Base-by-base conservation (phyloP, 75 land plant genomes). In the Pseudotsuga menziesii region DNA sequence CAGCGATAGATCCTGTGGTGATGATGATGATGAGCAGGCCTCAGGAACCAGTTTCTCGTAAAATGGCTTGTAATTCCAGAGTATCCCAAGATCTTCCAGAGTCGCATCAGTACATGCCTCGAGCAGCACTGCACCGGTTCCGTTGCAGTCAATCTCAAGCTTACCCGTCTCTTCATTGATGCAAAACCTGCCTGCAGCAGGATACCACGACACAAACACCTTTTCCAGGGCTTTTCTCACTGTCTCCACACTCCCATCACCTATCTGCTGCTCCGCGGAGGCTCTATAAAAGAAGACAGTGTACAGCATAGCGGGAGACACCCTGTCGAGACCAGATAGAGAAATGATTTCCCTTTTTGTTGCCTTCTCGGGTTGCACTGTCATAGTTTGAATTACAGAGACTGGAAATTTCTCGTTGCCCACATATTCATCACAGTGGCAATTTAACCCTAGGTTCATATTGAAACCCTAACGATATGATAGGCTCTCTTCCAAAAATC, bases 171-270 rank as follows among this genome's bases (percentile, higher is more conserved):
- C 61, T 20, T 25, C 12, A 76, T 76, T 76, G 26, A 57, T 44
- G 8, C 67, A 2, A n/a, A 76, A 35, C 23, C 77, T 76, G 16
- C 77, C 77, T 11, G 77, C 62, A 19, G 67, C 77, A 61, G 77
- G 61, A 76, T 76, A 76, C 59, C 62, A 76, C 5, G 62, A 29
- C n/a, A 59, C 77, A 12, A 76, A 26, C 71, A 76, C 77, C 32
- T 59, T 58, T 35, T 76, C 71, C 23, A 76, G 32, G n/a, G 71
- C 57, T 72, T 72, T 52, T 52, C 16, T 41, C 8, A 72, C 25
- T 11, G 7, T 72, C 19, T 72, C 22, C 26, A 41, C 26, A n/a
- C 20, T 20, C 13, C 25, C 54, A 19, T 19, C 54, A 19, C 23
- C 22, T 2, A 23, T 44, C 5, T 39, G 17, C 74, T 48, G 22